Percentiles rank a stretch among this genome's conserved stretches.
These are phyloP conservation scores for Penicillium canariense DNA, from an alignment of 495 filamentous ascomycete species.

Conservation along the genomic window DNA sequence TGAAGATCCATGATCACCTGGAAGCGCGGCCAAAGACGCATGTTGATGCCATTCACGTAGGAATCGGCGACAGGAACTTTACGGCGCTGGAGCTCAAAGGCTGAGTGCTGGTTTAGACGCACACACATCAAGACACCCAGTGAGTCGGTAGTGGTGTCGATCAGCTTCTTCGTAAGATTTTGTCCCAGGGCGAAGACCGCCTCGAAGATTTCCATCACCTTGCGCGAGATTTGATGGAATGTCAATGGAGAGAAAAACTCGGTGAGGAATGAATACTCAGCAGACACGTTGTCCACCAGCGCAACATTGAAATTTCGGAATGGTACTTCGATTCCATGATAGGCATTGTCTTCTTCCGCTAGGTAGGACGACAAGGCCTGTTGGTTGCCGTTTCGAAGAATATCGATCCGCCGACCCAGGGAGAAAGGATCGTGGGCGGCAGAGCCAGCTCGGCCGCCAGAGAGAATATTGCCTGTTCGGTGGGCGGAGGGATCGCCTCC, in stretches of 20 bases:
- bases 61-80: slow-evolving; percentile 84
- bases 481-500: slow-evolving; percentile 71
- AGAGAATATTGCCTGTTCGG: slow-evolving; percentile 41
- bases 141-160: slow-evolving; percentile 73
- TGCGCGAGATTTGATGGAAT: slow-evolving; percentile 56
- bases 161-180: slow-evolving; percentile 69
- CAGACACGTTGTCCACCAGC: slow-evolving; percentile 87
- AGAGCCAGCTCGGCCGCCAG: slow-evolving; percentile 45
- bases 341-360: slow-evolving; percentile 81
- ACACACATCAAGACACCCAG: slow-evolving; percentile 86
- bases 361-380: slow-evolving; percentile 75
- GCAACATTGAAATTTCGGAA: slow-evolving; percentile 95
- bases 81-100: slow-evolving; percentile 88
- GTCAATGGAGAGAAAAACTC: slow-evolving; percentile 75
- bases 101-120: slow-evolving; percentile 87
- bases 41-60: slow-evolving; percentile 91
- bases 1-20: slow-evolving; percentile 93
- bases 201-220: slow-evolving; percentile 78
- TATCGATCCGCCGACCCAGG: slow-evolving; percentile 77
- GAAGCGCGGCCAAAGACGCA: slow-evolving; percentile 95
- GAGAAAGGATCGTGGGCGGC: slow-evolving; percentile 83
- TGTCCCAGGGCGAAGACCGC: slow-evolving; percentile 81
- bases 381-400: slow-evolving; percentile 66
- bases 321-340: slow-evolving; percentile 82
- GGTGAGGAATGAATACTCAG: slow-evolving; percentile 91